A percentile compares a stretch with the other conserved stretches of the same genome.
phyloP scores from a whole-genome alignment of 106 monocot species.

The Dendrobium huoshanense region DNA sequence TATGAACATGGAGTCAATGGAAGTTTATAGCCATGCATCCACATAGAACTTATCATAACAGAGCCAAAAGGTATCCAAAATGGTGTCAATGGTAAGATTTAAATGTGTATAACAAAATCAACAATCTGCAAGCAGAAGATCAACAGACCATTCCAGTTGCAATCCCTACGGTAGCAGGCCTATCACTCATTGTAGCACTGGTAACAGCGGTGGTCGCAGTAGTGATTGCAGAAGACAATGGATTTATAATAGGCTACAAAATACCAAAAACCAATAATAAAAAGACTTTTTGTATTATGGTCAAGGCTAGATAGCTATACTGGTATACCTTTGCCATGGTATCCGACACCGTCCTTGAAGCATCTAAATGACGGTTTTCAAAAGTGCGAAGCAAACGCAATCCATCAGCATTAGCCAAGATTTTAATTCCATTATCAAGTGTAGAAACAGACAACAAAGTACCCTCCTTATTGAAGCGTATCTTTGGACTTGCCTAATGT shows the following conservation, averaged over 20 bases:
- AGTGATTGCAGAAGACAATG: constrained; percentile 38
- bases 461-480: constrained; percentile 88
- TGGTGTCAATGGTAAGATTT: neutral
- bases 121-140: neutral
- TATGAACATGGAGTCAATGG: neutral
- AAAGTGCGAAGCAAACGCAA: constrained; percentile 41
- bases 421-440: constrained; percentile 71
- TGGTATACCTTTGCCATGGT: constrained; percentile 37
- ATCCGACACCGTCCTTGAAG: constrained; percentile 48
- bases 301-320: neutral
- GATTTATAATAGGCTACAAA: constrained; percentile 65
- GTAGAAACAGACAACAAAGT: constrained; percentile 77
- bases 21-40: neutral
- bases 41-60: neutral
- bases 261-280: neutral
- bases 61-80: neutral
- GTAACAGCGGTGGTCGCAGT: constrained; percentile 9
- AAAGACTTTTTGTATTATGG: neutral
- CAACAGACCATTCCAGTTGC: constrained; percentile 49
- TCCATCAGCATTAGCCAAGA: constrained; percentile 76
- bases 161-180: constrained; percentile 32
- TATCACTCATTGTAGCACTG: constrained; percentile 37
- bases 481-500: constrained; percentile 48
- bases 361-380: constrained; percentile 48
- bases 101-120: neutral